These are phyloP conservation scores for Barbarea vulgaris DNA, from an alignment of 345 rosid genomes.

Conservation along the genomic window DNA sequence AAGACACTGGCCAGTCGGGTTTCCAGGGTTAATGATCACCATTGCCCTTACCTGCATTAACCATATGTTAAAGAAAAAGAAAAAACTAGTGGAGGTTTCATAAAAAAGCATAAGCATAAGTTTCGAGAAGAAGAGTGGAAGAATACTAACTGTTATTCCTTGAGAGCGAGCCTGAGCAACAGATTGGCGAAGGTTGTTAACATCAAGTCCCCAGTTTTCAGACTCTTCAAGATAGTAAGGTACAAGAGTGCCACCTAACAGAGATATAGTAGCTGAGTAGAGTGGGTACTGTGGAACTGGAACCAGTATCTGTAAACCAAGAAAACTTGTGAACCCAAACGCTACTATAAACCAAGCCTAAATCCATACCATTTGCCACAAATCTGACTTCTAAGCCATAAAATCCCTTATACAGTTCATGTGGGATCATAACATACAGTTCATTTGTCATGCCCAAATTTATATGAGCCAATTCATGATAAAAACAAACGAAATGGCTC, in stretches of 20 bases:
- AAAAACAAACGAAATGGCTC: background rate
- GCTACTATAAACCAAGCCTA: background rate
- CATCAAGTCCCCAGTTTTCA: conserved; percentile 93
- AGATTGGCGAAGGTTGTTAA: conserved; percentile 72
- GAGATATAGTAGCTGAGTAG: conserved; percentile 85
- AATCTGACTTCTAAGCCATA: background rate
- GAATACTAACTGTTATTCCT: conserved; percentile 67
- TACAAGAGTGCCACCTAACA: conserved; percentile 86
- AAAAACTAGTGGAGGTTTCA: background rate
- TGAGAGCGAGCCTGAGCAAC: conserved; percentile 70
- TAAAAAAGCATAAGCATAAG: background rate
- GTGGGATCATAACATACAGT: background rate
- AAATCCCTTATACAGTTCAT: background rate
- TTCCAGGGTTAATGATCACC: conserved; percentile 96
- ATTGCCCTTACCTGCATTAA: conserved; percentile 78
- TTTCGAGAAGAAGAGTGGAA: conserved; percentile 1
- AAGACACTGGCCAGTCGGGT: conserved; percentile 98
- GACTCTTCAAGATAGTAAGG: conserved; percentile 86
- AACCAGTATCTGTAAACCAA: conserved; percentile 68
- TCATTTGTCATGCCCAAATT: background rate
- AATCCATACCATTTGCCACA: background rate
- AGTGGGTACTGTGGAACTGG: conserved; percentile 98
- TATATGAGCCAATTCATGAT: background rate
- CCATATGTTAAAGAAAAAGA: background rate
- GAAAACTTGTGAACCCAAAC: conserved; percentile 12